Conservation (phyloP, 2,329 filamentous ascomycete species). For the Chaetomiaceae sp. region DNA sequence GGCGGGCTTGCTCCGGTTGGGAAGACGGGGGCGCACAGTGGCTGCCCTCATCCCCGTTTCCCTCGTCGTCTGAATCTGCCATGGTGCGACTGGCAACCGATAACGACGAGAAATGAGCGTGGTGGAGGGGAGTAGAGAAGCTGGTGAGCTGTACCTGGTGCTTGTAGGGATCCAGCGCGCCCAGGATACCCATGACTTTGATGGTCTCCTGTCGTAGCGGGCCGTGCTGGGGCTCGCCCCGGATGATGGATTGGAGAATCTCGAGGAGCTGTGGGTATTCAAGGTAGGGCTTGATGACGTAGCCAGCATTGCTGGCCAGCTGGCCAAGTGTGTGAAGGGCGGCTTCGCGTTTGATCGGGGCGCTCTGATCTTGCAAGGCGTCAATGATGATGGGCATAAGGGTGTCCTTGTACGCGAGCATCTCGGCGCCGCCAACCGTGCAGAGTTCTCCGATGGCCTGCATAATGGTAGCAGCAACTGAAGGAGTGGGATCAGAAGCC, state of each 20-base stretch:
- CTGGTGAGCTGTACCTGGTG: constrained; percentile 57
- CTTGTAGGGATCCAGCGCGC: constrained; percentile 92
- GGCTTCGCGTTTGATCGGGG: constrained; percentile 82
- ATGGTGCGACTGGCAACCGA: constrained; percentile 14
- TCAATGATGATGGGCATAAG: constrained; percentile 95
- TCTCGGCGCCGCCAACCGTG: constrained; percentile 88
- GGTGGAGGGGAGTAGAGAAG: constrained; percentile 18
- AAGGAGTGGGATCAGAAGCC: constrained; percentile 75
- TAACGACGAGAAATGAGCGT: constrained; percentile 15
- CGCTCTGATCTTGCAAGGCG: constrained; percentile 89
- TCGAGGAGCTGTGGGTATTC: constrained; percentile 93
- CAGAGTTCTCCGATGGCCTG: constrained; percentile 92
- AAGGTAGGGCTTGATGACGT: constrained; percentile 93
- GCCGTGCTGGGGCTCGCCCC: constrained; percentile 79
- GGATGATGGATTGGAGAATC: constrained; percentile 88
- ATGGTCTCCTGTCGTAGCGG: constrained; percentile 89
- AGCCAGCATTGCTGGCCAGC: constrained; percentile 91
- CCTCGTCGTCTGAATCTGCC: constrained; percentile 18
- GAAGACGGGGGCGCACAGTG: background rate
- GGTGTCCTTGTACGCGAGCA: constrained; percentile 84
- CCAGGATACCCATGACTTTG: constrained; percentile 91
- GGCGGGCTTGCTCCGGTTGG: background rate
- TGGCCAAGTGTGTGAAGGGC: constrained; percentile 88
- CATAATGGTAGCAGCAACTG: constrained; percentile 90
- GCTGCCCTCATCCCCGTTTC: constrained; percentile 2